Evolutionary conservation across 306 rosid species (phyloP).

Genomic region (Rosa rugosa): DNA sequence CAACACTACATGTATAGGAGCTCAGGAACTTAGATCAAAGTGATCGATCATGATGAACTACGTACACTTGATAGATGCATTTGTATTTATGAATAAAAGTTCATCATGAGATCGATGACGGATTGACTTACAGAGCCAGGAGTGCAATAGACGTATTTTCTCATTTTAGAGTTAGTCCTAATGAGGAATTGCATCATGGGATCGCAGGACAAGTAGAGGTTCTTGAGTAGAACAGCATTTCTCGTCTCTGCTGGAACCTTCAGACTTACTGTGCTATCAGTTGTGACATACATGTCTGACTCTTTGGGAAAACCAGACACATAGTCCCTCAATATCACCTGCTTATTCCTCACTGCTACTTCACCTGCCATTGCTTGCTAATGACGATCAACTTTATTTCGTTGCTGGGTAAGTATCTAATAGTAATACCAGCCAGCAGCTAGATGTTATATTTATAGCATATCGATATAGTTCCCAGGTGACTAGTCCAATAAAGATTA

Average conservation of each 20-base stretch:
- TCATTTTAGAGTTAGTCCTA: background rate
- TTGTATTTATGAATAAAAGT: background rate
- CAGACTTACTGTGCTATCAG: background rate
- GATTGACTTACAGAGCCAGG: conserved; percentile 12
- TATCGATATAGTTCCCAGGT: background rate
- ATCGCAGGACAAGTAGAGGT: conserved; percentile 31
- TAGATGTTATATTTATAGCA: background rate
- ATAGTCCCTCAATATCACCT: conserved; percentile 7
- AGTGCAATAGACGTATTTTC: background rate
- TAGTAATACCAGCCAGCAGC: background rate
- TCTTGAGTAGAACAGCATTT: background rate
- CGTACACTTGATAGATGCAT: background rate
- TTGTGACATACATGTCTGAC: conserved; percentile 13
- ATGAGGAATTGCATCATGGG: conserved; percentile 12
- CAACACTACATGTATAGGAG: too few relatives aligned
- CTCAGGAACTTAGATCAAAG: too few relatives aligned
- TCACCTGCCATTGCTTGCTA: background rate
- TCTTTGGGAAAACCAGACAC: conserved; percentile 7
- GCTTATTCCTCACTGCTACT: conserved; percentile 6
- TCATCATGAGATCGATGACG: too few relatives aligned
- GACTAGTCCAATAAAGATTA: background rate
- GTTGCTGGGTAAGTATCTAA: background rate
- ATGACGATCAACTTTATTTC: background rate
- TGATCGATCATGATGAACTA: too few relatives aligned
- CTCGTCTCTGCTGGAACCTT: background rate